Evolutionary conservation across 2,329 filamentous ascomycete species (phyloP), one percentile per base, ranked within the genome.

Genomic region (Drechslerella coelobrocha): DNA sequence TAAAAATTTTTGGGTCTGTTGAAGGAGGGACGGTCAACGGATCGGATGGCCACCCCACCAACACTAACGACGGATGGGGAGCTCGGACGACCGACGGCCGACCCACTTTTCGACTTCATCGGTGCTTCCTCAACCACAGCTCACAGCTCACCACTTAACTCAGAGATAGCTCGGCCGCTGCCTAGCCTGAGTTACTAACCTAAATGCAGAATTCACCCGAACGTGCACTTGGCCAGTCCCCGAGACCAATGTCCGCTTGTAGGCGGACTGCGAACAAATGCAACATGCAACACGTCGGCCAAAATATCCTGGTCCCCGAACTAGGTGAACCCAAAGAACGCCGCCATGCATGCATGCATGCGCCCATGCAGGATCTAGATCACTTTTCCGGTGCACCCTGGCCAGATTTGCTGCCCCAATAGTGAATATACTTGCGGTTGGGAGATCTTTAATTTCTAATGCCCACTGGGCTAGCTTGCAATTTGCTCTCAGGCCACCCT

Each of bases 1-100:
- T 62, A 69, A 69, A 69, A 69, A 51, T 62, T 62, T 69, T 61
- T 69, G 65, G 34, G n/a, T n/a, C n/a, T n/a, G 34, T n/a, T 2
- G 52, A 45, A 31, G 57, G 53, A 61, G 57, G 65, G 65, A 57
- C 65, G 65, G 59, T 69, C 45, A 52, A 69, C n/a, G n/a, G n/a
- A n/a, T n/a, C n/a, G n/a, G 65, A 57, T 57, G 56, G 47, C 48
- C 59, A 19, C 53, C 48, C 61, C 52, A 56, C 41, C 61, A 53
- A 51, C 56, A 21, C 47, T 24, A 48, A 57, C 65, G 37, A 21
- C 43, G n/a, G 8, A 47, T 37, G 31, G 31, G 52, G 51, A 47
- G 47, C 23, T 61, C 51, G 27, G 19, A 27, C 14, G 51, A n/a
- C n/a, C n/a, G n/a, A n/a, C n/a, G n/a, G n/a, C n/a, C n/a, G n/a